Percentiles rank a stretch among this genome's conserved stretches.
Conservation (phyloP, 441 rosid species). For the Raphanus hybrid region DNA sequence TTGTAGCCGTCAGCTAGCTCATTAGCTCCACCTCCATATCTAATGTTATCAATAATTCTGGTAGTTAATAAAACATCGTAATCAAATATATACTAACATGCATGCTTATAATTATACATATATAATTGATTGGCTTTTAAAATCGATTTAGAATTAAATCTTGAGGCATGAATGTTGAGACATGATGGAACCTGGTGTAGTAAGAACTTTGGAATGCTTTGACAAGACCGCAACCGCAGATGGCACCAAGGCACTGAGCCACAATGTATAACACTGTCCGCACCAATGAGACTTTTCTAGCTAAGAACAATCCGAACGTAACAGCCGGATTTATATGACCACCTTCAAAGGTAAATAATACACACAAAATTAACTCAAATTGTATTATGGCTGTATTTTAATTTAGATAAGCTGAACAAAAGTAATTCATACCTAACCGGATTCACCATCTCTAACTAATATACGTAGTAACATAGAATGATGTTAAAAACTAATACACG, state of each 20-base stretch:
- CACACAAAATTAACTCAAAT: not conserved
- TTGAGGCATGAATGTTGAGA: not conserved
- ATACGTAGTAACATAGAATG: not conserved
- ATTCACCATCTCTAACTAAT: not conserved
- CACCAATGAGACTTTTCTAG: conserved; percentile 51
- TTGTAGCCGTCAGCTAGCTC: no score
- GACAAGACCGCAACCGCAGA: conserved; percentile 59
- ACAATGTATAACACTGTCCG: conserved; percentile 56
- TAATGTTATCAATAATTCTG: no score
- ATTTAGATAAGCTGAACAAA: not conserved
- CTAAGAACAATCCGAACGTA: conserved; percentile 55
- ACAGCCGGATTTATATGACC: conserved; percentile 52
- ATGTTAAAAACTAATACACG: no score
- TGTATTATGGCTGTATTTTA: not conserved
- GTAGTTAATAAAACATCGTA: no score
- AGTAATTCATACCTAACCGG: not conserved
- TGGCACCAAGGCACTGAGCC: conserved; percentile 67
- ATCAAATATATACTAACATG: not conserved
- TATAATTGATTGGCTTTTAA: not conserved
- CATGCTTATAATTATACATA: not conserved
- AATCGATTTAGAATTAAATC: not conserved
- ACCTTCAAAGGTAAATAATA: conserved; percentile 33
- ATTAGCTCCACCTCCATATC: no score
- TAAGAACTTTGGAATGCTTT: conserved; percentile 58
- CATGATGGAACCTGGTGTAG: conserved; percentile 42